Percentiles rank a stretch among this genome's conserved stretches.
Conservation (phyloP, 768 basidiomycete species). For the Tephrocybe sp. region DNA sequence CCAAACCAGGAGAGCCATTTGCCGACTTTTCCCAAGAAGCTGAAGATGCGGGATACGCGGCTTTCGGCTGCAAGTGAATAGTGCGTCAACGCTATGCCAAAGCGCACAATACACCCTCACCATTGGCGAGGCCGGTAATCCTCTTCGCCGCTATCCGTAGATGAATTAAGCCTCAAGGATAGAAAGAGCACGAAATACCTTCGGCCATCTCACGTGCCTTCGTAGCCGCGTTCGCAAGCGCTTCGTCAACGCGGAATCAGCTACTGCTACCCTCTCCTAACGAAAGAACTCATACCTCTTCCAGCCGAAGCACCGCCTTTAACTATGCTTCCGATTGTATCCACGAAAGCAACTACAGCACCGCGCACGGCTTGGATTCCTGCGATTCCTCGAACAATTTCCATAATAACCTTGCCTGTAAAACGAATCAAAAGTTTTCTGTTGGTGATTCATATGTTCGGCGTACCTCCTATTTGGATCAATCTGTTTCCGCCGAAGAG, state of each 20-base stretch:
- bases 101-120: neutral
- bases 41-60: neutral
- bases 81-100: neutral
- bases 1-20: slow-evolving; percentile 2
- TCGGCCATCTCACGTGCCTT: neutral
- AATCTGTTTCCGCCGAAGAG: slow-evolving; percentile 2
- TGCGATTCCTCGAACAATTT: neutral
- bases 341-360: neutral
- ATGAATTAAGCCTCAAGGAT: neutral
- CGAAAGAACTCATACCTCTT: neutral
- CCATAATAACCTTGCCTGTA: slow-evolving; percentile 2
- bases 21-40: neutral
- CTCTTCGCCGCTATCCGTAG: neutral
- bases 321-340: neutral
- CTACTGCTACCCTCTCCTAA: neutral
- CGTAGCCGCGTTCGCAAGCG: neutral
- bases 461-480: neutral
- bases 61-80: neutral
- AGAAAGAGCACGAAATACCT: neutral
- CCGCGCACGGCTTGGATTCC: neutral
- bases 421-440: neutral
- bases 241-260: neutral
- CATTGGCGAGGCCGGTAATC: slow-evolving; percentile 1
- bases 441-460: neutral
- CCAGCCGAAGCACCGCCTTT: slow-evolving; percentile 4